phyloP scores from a whole-genome alignment of 2,329 filamentous ascomycete species.

The Phoma sp. region DNA sequence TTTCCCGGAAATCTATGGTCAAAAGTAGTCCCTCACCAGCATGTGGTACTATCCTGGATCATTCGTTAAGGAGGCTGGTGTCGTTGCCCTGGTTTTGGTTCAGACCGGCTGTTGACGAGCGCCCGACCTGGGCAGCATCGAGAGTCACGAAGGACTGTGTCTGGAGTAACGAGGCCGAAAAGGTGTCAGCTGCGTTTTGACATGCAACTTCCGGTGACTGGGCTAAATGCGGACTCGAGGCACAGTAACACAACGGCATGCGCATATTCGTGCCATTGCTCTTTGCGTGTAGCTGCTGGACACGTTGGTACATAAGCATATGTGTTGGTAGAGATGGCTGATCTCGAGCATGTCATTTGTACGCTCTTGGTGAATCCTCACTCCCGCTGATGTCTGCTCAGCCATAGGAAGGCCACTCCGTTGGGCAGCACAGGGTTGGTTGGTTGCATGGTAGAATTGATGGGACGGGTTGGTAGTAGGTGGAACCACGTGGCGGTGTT shows the following conservation, averaged over 20 bases:
- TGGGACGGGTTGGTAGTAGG: constrained; percentile 6
- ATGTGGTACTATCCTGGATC: not conserved
- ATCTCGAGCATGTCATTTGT: not conserved
- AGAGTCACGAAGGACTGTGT: not conserved
- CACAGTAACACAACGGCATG: constrained; percentile 6
- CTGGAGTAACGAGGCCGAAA: not conserved
- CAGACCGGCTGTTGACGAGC: not conserved
- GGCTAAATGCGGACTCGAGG: constrained; percentile 10
- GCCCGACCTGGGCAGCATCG: constrained; percentile 6
- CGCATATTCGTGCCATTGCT: not conserved
- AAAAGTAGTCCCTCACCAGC: not conserved
- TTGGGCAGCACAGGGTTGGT: constrained; percentile 2
- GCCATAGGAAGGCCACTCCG: not conserved
- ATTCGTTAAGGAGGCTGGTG: not conserved
- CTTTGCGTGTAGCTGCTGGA: not conserved
- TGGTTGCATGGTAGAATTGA: not conserved
- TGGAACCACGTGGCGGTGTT: constrained; percentile 20
- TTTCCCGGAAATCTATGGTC: not conserved
- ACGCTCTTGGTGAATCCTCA: not conserved
- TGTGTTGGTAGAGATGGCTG: not conserved
- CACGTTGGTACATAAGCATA: constrained; percentile 11
- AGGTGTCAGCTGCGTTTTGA: constrained; percentile 4
- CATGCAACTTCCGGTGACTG: not conserved
- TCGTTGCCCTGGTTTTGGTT: not conserved
- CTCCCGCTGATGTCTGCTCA: constrained; percentile 2